phyloP scores from a whole-genome alignment of 495 filamentous ascomycete species.

The Apiosordaria backusii region DNA sequence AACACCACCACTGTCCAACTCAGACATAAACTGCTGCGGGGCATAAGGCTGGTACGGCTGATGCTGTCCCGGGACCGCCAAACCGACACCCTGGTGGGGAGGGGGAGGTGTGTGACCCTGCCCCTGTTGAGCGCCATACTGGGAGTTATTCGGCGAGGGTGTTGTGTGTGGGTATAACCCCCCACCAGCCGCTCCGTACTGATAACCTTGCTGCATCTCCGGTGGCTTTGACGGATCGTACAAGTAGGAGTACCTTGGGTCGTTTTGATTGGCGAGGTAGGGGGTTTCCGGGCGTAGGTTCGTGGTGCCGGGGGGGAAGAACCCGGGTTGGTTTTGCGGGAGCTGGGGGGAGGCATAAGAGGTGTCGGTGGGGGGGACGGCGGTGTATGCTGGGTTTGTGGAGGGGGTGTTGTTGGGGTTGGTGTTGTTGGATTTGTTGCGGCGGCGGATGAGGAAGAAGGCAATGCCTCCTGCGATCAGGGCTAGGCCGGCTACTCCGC shows the following conservation, averaged over 20 bases:
- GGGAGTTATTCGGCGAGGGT: not conserved
- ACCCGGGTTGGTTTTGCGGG: slow-evolving; percentile 7
- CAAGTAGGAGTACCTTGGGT: slow-evolving; percentile 15
- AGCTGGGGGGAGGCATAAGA: slow-evolving; percentile 16
- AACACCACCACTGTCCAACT: slow-evolving; percentile 15
- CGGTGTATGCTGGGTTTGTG: slow-evolving; percentile 16
- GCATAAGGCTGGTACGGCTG: not conserved
- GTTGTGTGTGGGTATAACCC: not conserved
- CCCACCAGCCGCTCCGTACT: slow-evolving; percentile 4
- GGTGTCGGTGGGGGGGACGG: slow-evolving; percentile 16
- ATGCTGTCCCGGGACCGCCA: not conserved
- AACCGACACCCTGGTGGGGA: not conserved
- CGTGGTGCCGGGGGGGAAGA: slow-evolving; percentile 4
- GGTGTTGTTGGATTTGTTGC: slow-evolving; percentile 17
- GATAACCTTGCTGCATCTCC: slow-evolving; percentile 8
- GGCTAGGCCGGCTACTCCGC: slow-evolving; percentile 24
- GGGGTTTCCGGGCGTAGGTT: slow-evolving; percentile 3
- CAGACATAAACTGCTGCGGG: slow-evolving; percentile 11
- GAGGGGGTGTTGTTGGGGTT: not conserved
- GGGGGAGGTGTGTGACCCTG: not conserved
- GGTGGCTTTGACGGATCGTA: slow-evolving; percentile 20
- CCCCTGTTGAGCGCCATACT: not conserved
- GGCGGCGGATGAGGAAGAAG: slow-evolving; percentile 22
- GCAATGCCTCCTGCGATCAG: slow-evolving; percentile 21
- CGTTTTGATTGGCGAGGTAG: slow-evolving; percentile 5